A percentile compares a stretch with the other conserved stretches of the same genome.
Evolutionary conservation across 73 alveolate genomes (phyloP).

Genomic region (Paramecium biaurelia): DNA sequence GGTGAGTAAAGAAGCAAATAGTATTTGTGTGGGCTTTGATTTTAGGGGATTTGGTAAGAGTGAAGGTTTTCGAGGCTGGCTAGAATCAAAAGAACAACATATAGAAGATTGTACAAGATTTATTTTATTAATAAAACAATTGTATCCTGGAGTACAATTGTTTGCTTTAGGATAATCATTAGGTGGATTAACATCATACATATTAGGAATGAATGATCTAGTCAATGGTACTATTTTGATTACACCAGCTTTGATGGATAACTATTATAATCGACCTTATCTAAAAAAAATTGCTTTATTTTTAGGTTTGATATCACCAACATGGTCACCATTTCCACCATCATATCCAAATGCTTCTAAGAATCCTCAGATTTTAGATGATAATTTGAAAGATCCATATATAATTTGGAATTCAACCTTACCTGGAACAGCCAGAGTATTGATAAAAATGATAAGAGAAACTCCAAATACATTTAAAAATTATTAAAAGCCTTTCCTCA

Average conservation of each 20-base stretch:
- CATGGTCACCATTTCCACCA: neutral
- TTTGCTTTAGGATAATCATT: neutral
- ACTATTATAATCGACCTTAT: neutral
- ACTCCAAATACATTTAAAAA: neutral
- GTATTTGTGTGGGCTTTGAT: neutral
- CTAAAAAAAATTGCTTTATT: neutral
- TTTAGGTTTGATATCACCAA: neutral
- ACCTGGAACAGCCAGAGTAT: neutral
- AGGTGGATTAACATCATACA: conserved; percentile 10
- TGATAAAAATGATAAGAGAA: neutral
- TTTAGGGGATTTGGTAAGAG: conserved; percentile 37
- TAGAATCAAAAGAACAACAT: neutral
- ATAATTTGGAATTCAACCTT: neutral
- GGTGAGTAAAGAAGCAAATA: neutral
- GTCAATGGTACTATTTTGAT: conserved; percentile 14
- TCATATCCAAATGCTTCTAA: neutral
- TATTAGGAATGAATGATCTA: neutral
- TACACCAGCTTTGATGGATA: conserved; percentile 12
- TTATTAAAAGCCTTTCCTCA: neutral
- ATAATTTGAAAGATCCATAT: conserved; percentile 16
- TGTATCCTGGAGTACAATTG: neutral
- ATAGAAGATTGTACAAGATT: neutral
- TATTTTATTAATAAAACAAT: neutral
- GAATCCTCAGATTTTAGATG: neutral
- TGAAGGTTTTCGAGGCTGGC: neutral